A percentile compares a stretch with the other conserved stretches of the same genome.
Evolutionary conservation across 441 rosid genomes (phyloP).

Genomic region (Breynia disticha): DNA sequence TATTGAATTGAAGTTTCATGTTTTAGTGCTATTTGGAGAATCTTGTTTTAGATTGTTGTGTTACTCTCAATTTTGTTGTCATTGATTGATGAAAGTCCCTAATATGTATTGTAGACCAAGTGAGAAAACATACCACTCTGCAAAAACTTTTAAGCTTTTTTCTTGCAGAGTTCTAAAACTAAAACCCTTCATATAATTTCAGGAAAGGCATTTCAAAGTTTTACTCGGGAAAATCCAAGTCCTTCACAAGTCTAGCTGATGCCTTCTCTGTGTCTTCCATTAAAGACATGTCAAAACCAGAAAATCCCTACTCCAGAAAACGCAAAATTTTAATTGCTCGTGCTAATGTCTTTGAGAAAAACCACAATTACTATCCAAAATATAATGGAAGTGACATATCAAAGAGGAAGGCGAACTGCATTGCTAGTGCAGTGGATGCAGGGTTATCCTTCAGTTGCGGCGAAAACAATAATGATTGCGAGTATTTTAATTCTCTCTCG

Average conservation of each 20-base stretch:
- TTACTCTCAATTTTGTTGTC: too few relatives aligned
- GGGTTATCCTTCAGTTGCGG: conserved; percentile 4
- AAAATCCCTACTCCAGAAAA: conserved; percentile 22
- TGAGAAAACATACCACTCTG: too few relatives aligned
- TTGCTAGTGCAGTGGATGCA: conserved; percentile 5
- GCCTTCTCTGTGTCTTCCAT: conserved; percentile 22
- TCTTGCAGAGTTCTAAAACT: background rate
- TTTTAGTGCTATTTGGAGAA: too few relatives aligned
- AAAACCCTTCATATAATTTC: conserved; percentile 10
- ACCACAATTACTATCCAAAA: background rate
- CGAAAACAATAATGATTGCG: conserved; percentile 5
- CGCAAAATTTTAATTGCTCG: conserved; percentile 27
- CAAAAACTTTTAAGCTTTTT: background rate
- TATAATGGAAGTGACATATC: conserved; percentile 12
- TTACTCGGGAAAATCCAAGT: conserved; percentile 42
- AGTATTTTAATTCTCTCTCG: conserved; percentile 4
- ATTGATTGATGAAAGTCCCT: background rate
- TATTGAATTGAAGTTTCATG: too few relatives aligned
- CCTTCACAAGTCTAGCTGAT: conserved; percentile 42
- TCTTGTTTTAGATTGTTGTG: too few relatives aligned
- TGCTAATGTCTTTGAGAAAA: conserved; percentile 12
- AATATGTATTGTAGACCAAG: too few relatives aligned
- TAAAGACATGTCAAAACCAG: conserved; percentile 35
- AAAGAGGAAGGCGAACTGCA: conserved; percentile 14
- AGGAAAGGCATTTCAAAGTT: conserved; percentile 47